Conservation (phyloP, 805 yeast genomes). For the Candida germanica region DNA sequence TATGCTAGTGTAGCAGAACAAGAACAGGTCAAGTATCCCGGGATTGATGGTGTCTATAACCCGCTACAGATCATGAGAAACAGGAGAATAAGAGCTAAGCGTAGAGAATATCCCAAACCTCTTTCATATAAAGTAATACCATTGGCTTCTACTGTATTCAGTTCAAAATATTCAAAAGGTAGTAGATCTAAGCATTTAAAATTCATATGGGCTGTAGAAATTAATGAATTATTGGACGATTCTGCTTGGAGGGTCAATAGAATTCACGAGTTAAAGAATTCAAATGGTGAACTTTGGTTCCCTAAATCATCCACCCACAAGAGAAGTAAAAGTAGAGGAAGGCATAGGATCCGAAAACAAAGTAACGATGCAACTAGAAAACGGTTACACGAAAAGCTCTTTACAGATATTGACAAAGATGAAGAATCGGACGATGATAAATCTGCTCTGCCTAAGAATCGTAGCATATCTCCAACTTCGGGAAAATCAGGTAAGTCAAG, state of each 20-base stretch:
- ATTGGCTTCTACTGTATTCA: conserved; percentile 63
- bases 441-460: neutral
- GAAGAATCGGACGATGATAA: neutral
- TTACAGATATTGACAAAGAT: conserved; percentile 18
- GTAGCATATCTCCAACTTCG: conserved; percentile 1
- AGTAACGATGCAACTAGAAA: conserved; percentile 6
- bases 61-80: conserved; percentile 82
- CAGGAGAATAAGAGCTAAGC: conserved; percentile 53
- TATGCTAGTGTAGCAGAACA: conserved; percentile 9
- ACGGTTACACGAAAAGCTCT: conserved; percentile 33
- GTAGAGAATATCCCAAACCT: conserved; percentile 46
- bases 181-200: conserved; percentile 35
- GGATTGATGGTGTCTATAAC: conserved; percentile 69
- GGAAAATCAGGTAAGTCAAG: conserved; percentile 5
- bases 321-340: neutral
- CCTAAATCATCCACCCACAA: conserved; percentile 8
- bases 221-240: conserved; percentile 58
- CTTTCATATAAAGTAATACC: conserved; percentile 50
- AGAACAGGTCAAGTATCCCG: conserved; percentile 32
- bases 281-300: conserved; percentile 52
- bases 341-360: conserved; percentile 3
- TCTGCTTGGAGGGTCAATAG: conserved; percentile 54
- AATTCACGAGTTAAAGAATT: conserved; percentile 48
- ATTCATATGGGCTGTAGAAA: conserved; percentile 62
- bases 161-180: conserved; percentile 25